Evolutionary conservation across 1,284 basidiomycete species (phyloP).

Genomic region (Paramarasmius palmivorus): DNA sequence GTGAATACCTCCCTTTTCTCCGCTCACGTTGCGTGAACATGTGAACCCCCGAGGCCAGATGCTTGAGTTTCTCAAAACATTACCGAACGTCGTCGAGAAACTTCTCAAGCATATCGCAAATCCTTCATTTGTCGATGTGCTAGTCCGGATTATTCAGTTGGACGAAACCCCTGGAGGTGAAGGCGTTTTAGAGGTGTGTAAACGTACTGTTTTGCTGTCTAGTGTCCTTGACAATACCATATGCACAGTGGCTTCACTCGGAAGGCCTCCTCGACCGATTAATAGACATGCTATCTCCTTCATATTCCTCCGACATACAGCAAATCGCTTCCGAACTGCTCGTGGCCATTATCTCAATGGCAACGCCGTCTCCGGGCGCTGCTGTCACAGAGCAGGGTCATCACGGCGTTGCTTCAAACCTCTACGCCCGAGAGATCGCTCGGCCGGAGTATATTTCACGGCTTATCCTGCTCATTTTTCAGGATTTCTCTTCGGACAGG

Average conservation of each 20-base stretch:
- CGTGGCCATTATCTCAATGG: constrained; percentile 94
- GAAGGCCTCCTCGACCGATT: constrained; percentile 84
- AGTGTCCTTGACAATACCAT: constrained; percentile 22
- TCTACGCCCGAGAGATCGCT: constrained; percentile 90
- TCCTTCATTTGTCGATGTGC: constrained; percentile 89
- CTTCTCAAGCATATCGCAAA: constrained; percentile 87
- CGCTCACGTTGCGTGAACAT: constrained; percentile 26
- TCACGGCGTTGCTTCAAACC: constrained; percentile 78
- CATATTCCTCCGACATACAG: constrained; percentile 79
- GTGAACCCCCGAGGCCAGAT: constrained; percentile 59
- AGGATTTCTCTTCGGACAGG: constrained; percentile 51
- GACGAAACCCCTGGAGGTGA: constrained; percentile 85
- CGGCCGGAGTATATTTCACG: constrained; percentile 71
- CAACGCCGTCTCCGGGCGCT: constrained; percentile 82
- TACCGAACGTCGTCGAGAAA: constrained; percentile 83
- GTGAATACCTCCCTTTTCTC: constrained; percentile 47
- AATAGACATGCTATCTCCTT: constrained; percentile 83
- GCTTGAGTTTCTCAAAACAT: constrained; percentile 86
- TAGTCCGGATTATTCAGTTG: constrained; percentile 90
- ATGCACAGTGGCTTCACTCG: constrained; percentile 81
- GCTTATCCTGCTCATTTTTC: constrained; percentile 81
- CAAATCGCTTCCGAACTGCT: constrained; percentile 89
- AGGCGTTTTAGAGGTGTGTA: constrained; percentile 84
- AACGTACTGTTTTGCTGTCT: constrained; percentile 25
- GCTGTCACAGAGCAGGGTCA: constrained; percentile 48